These are phyloP conservation scores for Epichloe bromicola DNA, from an alignment of 2,329 filamentous ascomycete species.

Conservation along the genomic window DNA sequence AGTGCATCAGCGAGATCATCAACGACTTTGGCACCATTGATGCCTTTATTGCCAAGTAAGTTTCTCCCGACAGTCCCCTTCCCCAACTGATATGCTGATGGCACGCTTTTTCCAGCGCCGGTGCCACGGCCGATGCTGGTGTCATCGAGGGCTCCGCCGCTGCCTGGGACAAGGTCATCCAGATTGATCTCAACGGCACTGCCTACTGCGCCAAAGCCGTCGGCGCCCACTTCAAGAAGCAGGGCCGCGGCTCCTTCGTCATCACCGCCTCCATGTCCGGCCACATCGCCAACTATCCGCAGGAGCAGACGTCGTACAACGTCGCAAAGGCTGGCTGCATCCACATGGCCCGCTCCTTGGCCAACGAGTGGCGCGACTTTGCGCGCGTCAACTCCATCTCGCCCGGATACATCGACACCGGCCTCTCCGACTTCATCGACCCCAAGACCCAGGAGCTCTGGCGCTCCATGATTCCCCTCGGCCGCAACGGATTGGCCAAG, in stretches of 20 bases:
- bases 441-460: conserved; percentile 57
- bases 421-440: conserved; percentile 53
- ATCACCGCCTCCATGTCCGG: conserved; percentile 59
- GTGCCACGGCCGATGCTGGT: conserved; percentile 54
- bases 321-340: conserved; percentile 46
- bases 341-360: conserved; percentile 32
- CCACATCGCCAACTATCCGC: conserved; percentile 57
- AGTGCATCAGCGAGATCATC: conserved; percentile 49
- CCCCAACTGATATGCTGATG: not conserved
- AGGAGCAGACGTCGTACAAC: conserved; percentile 56
- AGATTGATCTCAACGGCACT: conserved; percentile 52
- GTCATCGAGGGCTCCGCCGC: conserved; percentile 55
- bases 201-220: conserved; percentile 55
- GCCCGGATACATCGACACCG: conserved; percentile 56
- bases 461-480: conserved; percentile 64
- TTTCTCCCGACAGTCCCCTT: conserved; percentile 34
- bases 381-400: conserved; percentile 54
- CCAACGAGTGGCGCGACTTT: conserved; percentile 57
- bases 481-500: conserved; percentile 50
- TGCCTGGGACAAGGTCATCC: conserved; percentile 52
- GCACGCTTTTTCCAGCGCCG: conserved; percentile 30
- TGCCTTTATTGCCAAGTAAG: conserved; percentile 63
- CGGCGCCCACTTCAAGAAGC: conserved; percentile 49
- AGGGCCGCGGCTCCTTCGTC: conserved; percentile 51
- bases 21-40: conserved; percentile 63